Base-by-base conservation (phyloP, 2,329 filamentous ascomycete genomes). In the Xylaria sp. region DNA sequence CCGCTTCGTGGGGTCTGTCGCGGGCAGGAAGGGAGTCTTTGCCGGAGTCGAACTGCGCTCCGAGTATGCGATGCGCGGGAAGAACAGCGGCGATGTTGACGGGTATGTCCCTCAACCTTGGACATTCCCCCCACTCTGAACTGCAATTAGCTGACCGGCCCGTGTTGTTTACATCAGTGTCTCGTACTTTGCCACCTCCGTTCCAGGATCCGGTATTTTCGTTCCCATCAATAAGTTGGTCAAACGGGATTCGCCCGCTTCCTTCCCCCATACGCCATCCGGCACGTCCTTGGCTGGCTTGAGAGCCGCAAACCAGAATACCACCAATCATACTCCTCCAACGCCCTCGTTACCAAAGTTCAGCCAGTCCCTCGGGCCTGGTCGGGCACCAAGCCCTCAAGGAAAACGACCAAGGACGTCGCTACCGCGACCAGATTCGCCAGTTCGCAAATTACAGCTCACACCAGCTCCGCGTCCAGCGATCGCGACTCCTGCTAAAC, bases 31-130 rank as follows among this genome's bases (percentile, higher is more conserved):
- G 74, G 96, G 96, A 60, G 88, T 89, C 23, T 99, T 99, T 84
- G 94, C 93, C 39, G 96, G 96, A 55, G 93, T 99, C 43, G 96
- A 99, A 81, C 86, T 99, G 71, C 89, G 91, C 76, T 84, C 88
- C 62, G 92, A 97, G 74, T 97, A 91, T 83, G 92, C 94, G 41
- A 81, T 86, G 61, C 89, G 92, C 78, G 96, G 96, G 41, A 99
- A 99, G 85, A 99, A 99, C 78, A 97, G 89, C 76, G 96, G 96
- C 72, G 94, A 97, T 80, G 96, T 98, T 64, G 95, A 98, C 75
- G 96, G 95, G 93, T 95, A 86, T 23, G 71, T 71, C 36, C 6
- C 59, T 62, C 39, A 20, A n/a, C 31, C 23, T 55, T 31, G 28
- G 12, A 10, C 25, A 41, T 25, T 15, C 43, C 70, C 65, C 52